These are phyloP conservation scores for Fusarium sp. DNA, from an alignment of 2,329 filamentous ascomycete species.

Conservation along the genomic window DNA sequence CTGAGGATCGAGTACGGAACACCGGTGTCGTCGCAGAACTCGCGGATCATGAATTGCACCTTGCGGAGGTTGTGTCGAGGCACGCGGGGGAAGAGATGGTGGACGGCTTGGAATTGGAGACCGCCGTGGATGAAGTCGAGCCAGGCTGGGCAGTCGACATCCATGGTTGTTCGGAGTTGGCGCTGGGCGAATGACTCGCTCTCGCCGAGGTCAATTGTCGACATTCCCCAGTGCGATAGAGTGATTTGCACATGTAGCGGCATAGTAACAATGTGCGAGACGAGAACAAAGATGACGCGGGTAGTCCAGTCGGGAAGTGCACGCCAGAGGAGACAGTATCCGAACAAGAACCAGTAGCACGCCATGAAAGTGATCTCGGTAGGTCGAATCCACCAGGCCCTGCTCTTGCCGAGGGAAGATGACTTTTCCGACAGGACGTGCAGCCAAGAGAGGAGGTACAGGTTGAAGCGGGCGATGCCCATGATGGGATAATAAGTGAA, in stretches of 20 bases:
- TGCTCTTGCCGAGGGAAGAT: constrained; percentile 64
- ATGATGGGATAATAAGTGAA: constrained; percentile 78
- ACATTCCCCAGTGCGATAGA: constrained; percentile 79
- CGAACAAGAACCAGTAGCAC: constrained; percentile 76
- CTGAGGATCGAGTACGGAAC: constrained; percentile 72
- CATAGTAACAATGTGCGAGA: constrained; percentile 74
- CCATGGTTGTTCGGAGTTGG: constrained; percentile 79
- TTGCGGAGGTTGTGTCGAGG: constrained; percentile 75
- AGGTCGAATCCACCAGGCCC: constrained; percentile 76
- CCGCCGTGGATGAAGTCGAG: constrained; percentile 79
- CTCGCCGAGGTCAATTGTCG: constrained; percentile 72
- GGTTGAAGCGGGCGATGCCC: constrained; percentile 77
- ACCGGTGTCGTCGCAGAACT: constrained; percentile 73
- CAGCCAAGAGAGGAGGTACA: constrained; percentile 75
- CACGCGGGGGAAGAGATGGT: constrained; percentile 76
- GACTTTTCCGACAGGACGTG: constrained; percentile 70
- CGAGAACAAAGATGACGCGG: constrained; percentile 71
- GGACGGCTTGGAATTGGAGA: constrained; percentile 78
- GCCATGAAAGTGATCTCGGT: constrained; percentile 72
- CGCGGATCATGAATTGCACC: constrained; percentile 69
- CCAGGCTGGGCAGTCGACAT: constrained; percentile 78
- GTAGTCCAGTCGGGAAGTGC: constrained; percentile 68
- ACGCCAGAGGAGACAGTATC: constrained; percentile 72
- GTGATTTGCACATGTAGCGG: constrained; percentile 80
- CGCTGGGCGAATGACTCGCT: constrained; percentile 76